Percentiles rank a stretch among this genome's conserved stretches.
Evolutionary conservation across 1,139 yeast genomes (phyloP).

Genomic region (Zhuliangozyma parablackwelliae): DNA sequence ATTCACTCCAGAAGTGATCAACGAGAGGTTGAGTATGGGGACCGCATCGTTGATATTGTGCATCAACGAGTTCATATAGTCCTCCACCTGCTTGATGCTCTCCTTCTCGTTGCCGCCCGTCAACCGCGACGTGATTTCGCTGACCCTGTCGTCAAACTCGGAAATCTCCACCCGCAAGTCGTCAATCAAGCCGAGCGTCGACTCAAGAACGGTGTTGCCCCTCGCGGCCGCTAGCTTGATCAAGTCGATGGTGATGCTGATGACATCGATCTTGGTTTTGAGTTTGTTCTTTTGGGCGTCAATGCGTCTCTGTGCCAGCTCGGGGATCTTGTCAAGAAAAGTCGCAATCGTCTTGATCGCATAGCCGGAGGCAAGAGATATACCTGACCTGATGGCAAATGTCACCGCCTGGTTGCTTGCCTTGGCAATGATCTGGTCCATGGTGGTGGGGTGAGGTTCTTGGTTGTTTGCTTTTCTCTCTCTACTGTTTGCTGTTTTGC

Average conservation of each 20-base stretch:
- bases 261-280: constrained; percentile 57
- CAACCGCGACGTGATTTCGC: constrained; percentile 22
- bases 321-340: constrained; percentile 60
- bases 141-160: constrained; percentile 50
- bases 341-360: constrained; percentile 64
- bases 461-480: neutral
- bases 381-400: constrained; percentile 75
- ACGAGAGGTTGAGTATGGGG: constrained; percentile 63
- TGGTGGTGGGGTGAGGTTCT: constrained; percentile 8
- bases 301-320: constrained; percentile 45
- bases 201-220: constrained; percentile 62
- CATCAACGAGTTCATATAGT: constrained; percentile 45
- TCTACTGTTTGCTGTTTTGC: constrained; percentile 1
- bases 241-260: constrained; percentile 67
- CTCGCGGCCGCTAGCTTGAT: constrained; percentile 66
- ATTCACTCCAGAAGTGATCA: constrained; percentile 69
- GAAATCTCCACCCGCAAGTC: constrained; percentile 59
- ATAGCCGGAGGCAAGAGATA: constrained; percentile 70
- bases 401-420: constrained; percentile 80
- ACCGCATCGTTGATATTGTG: constrained; percentile 61
- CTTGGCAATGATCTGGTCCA: constrained; percentile 46
- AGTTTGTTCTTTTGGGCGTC: constrained; percentile 42
- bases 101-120: constrained; percentile 31
- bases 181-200: constrained; percentile 53
- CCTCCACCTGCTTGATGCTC: constrained; percentile 46